Evolutionary conservation across 441 rosid species (phyloP).

Genomic region (Arabidopsis lyrata): DNA sequence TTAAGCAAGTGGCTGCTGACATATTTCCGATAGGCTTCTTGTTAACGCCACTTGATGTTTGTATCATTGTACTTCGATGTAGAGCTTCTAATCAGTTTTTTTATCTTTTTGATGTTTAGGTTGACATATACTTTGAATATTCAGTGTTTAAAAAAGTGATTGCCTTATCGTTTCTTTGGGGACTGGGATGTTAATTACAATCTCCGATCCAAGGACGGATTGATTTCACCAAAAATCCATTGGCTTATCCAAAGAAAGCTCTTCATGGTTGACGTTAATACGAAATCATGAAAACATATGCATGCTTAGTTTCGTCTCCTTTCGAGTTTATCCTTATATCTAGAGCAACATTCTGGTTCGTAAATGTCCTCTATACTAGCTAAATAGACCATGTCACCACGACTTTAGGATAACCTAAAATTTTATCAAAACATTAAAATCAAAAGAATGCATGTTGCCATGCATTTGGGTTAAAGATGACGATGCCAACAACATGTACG

Average conservation of each 20-base stretch:
- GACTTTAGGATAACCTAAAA: slow-evolving; percentile 4
- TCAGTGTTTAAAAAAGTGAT: not conserved
- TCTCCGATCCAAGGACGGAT: too few species aligned
- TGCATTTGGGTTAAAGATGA: slow-evolving; percentile 27
- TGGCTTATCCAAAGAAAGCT: not conserved
- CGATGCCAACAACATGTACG: slow-evolving; percentile 34
- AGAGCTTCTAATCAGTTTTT: not conserved
- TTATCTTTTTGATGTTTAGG: not conserved
- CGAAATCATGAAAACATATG: not conserved
- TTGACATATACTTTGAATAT: not conserved
- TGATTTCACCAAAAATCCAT: not conserved
- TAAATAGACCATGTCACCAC: not conserved
- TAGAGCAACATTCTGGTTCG: slow-evolving; percentile 12
- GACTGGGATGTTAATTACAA: too few species aligned
- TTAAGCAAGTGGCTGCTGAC: not conserved
- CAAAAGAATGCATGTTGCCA: too few species aligned
- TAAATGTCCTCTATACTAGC: not conserved
- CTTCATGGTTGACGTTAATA: not conserved
- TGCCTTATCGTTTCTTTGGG: too few species aligned
- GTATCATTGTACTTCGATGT: not conserved
- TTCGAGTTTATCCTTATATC: not conserved
- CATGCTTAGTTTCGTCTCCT: not conserved
- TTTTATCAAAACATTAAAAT: not conserved
- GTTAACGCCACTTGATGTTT: not conserved
- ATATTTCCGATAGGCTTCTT: not conserved